Base-by-base conservation (phyloP, 805 yeast genomes). In the Yarrowia bubula region DNA sequence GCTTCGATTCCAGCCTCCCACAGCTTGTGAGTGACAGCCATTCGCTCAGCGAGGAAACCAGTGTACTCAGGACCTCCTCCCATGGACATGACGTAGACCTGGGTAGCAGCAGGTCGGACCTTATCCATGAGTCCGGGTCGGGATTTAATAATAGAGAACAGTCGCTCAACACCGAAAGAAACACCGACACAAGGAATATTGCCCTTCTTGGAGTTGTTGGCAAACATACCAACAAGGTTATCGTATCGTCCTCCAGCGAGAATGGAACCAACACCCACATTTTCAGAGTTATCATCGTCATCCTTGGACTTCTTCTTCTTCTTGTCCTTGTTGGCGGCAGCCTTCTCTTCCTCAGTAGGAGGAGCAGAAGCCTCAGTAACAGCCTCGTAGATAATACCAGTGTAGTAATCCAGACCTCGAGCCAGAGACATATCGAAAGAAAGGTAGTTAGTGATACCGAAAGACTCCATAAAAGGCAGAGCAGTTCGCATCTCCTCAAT, bases 231-330 rank as follows among this genome's bases (percentile, higher is more conserved):
- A 42, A 95, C 98, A 67, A 95, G 84, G 72, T 89, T 88, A 77
- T 95, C 99, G 77, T 95, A 95, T 77, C 99, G 90, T 69, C 99
- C 99, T 79, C 99, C 99, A 58, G 97, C 99, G 61, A 97, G 97
- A 73, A 95, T 92, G 6, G 99, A 95, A 39, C 99, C 99, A 47
- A 93, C 97, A 71, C 99, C 99, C 64, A 95, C 98, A 71, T 89
- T 91, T 69, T 90, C 98, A 63, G 96, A 89, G 66, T 97, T 97
- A 76, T 95, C 98, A 70, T 91, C 97, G 62, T 84, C 93, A 15
- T 83, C 89, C 44, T 73, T 76, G 66, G 71, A 67, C 55, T 74
- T 76, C 60, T 73, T 75, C 57, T 81, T 75, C 70, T 77, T 78
- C 76, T 78, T 80, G 66, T 67, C 68, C 67, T 70, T 70, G 66